A percentile compares a stretch with the other conserved stretches of the same genome.
These are phyloP conservation scores for Tolypocladium nubicola DNA, from an alignment of 2,329 filamentous ascomycete species.

Conservation along the genomic window DNA sequence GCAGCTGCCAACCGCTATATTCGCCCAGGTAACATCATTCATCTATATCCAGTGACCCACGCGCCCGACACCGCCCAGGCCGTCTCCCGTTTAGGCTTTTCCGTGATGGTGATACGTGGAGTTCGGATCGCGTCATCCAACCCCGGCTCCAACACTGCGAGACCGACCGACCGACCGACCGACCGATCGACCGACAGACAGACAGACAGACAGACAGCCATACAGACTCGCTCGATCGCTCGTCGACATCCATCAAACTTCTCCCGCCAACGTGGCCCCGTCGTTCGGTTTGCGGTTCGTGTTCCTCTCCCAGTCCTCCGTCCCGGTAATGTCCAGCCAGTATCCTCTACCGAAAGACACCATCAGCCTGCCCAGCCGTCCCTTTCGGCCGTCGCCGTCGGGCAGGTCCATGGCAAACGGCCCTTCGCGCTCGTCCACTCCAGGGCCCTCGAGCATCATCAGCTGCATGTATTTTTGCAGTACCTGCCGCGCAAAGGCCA, in stretches of 20 bases:
- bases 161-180: too few relatives aligned
- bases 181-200: too few relatives aligned
- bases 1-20: neutral
- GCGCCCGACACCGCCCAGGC: neutral
- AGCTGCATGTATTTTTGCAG: constrained; percentile 52
- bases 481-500: constrained; percentile 71
- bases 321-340: constrained; percentile 64
- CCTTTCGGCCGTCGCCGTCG: constrained; percentile 71
- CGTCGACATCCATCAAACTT: constrained; percentile 13
- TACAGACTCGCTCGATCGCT: neutral
- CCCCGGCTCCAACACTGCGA: neutral
- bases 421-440: constrained; percentile 41
- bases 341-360: constrained; percentile 63
- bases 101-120: constrained; percentile 6
- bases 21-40: neutral
- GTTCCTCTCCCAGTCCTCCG: constrained; percentile 58
- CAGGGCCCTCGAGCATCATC: constrained; percentile 36
- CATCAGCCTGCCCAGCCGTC: constrained; percentile 70
- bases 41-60: neutral
- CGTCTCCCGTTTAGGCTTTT: neutral
- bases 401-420: constrained; percentile 59
- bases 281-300: constrained; percentile 45
- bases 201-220: neutral
- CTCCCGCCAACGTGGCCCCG: constrained; percentile 19
- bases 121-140: constrained; percentile 8